Evolutionary conservation across 208 protist genomes (phyloP).

Genomic region (Naegleria lovaniensis): DNA sequence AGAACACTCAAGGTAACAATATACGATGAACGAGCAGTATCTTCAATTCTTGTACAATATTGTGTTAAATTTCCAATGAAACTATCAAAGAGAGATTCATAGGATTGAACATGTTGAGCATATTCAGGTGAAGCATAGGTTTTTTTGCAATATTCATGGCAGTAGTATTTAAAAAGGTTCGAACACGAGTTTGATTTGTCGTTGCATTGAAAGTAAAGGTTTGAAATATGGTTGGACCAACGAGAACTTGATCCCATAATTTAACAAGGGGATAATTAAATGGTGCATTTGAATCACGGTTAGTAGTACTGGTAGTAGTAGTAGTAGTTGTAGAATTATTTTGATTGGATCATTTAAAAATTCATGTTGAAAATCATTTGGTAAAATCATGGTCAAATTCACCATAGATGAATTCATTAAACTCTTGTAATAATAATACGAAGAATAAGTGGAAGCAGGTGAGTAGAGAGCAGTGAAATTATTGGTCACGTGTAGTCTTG

Average conservation of each 20-base stretch:
- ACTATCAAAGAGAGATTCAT: not conserved
- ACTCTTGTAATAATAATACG: not conserved
- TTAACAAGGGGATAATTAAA: not conserved
- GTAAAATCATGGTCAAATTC: not conserved
- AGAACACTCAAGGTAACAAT: not conserved
- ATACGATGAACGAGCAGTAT: not conserved
- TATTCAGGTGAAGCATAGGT: not conserved
- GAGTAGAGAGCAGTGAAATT: not conserved
- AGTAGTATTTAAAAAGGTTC: not conserved
- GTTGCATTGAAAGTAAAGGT: not conserved
- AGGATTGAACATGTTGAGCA: not conserved
- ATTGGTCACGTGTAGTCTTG: too few relatives aligned
- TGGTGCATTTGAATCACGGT: not conserved
- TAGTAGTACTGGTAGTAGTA: too few relatives aligned
- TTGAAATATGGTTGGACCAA: not conserved
- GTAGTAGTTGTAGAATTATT: too few relatives aligned
- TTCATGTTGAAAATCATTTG: not conserved
- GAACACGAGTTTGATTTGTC: not conserved
- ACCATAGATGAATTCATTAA: not conserved
- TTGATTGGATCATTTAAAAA: too few relatives aligned
- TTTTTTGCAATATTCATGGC: not conserved
- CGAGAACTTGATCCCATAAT: not conserved
- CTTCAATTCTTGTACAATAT: not conserved
- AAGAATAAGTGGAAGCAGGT: not conserved
- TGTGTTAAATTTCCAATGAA: not conserved